Conservation (phyloP, 2,329 filamentous ascomycete species). For the Magnaporthiopsis rhizophila region DNA sequence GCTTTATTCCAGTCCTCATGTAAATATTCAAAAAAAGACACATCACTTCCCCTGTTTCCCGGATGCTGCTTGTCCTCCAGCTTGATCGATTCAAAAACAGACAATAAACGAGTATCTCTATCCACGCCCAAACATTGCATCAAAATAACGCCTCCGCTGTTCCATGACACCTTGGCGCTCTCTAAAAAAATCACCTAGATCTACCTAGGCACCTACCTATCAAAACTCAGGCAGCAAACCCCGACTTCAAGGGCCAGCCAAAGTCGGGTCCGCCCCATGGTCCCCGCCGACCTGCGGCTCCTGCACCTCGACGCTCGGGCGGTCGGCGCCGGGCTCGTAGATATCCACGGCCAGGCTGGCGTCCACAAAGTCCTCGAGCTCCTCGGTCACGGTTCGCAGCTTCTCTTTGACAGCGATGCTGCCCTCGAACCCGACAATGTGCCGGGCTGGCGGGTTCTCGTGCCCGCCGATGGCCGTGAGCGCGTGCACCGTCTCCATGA, state of each 20-base stretch:
- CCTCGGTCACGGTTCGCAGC: slow-evolving; percentile 90
- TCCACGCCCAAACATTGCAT: neutral
- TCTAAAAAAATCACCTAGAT: too few relatives aligned
- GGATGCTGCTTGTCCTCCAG: too few relatives aligned
- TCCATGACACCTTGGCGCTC: neutral
- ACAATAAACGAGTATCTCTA: too few relatives aligned
- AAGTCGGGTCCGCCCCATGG: neutral
- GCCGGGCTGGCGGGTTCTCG: slow-evolving; percentile 87
- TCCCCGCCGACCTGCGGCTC: slow-evolving; percentile 18
- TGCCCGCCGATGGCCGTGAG: slow-evolving; percentile 88
- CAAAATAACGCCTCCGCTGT: neutral
- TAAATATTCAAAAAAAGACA: too few relatives aligned
- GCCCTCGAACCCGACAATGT: slow-evolving; percentile 89
- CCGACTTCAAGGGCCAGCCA: neutral
- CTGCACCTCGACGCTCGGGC: slow-evolving; percentile 43
- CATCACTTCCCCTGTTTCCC: too few relatives aligned
- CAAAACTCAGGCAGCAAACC: neutral
- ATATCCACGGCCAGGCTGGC: slow-evolving; percentile 81
- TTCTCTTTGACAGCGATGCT: slow-evolving; percentile 89
- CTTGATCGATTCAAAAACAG: too few relatives aligned
- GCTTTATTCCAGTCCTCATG: too few relatives aligned
- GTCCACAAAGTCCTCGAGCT: slow-evolving; percentile 92
- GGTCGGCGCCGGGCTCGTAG: slow-evolving; percentile 37
- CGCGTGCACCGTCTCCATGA: slow-evolving; percentile 85
- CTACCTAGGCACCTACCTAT: too few relatives aligned